A percentile compares a stretch with the other conserved stretches of the same genome.
phyloP scores from a whole-genome alignment of 805 yeast species.

The Metschnikowia peoriensis region DNA sequence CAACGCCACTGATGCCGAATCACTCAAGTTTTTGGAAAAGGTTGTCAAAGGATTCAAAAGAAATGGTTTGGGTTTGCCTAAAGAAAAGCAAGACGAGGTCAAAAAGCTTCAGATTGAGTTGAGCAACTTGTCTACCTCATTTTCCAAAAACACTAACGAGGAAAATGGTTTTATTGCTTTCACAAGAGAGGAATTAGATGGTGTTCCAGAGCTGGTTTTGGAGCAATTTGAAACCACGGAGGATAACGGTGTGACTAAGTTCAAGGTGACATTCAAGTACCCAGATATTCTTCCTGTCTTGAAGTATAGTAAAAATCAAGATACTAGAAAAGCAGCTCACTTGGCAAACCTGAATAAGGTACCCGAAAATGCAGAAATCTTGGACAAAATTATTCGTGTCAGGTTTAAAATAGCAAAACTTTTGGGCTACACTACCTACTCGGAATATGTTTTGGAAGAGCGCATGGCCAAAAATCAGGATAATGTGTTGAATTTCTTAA shows the following conservation, averaged over 20 bases:
- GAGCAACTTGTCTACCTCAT: slow-evolving; percentile 55
- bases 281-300: slow-evolving; percentile 79
- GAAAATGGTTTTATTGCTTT: slow-evolving; percentile 61
- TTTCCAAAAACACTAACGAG: slow-evolving; percentile 66
- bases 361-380: slow-evolving; percentile 59
- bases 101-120: slow-evolving; percentile 58
- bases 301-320: slow-evolving; percentile 62
- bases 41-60: slow-evolving; percentile 56
- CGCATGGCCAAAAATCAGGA: slow-evolving; percentile 75
- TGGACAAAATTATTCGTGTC: slow-evolving; percentile 56
- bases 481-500: slow-evolving; percentile 58
- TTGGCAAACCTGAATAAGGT: slow-evolving; percentile 64
- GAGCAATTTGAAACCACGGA: slow-evolving; percentile 52
- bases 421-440: slow-evolving; percentile 66
- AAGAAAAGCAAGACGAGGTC: slow-evolving; percentile 53
- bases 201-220: slow-evolving; percentile 67
- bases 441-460: slow-evolving; percentile 70
- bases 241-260: slow-evolving; percentile 40
- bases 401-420: slow-evolving; percentile 61
- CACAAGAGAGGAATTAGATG: slow-evolving; percentile 63
- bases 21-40: slow-evolving; percentile 57
- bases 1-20: slow-evolving; percentile 45
- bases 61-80: slow-evolving; percentile 64
- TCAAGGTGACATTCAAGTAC: slow-evolving; percentile 74
- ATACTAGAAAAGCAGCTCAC: slow-evolving; percentile 65